phyloP scores from a whole-genome alignment of 306 rosid species.

The Lathyrus tuberosus region DNA sequence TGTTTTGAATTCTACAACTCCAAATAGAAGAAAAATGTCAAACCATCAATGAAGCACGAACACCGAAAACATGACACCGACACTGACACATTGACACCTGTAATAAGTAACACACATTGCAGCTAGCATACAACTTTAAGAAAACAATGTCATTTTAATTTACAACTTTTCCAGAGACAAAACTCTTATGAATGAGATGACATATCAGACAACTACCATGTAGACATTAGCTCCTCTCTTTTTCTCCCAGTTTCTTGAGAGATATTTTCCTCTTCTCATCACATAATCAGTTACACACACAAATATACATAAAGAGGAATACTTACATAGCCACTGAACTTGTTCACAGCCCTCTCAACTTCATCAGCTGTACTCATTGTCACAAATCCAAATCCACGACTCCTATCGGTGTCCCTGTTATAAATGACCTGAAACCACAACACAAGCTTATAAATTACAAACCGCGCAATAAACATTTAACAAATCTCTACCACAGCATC shows the following conservation, averaged over 20 bases:
- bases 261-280: background rate
- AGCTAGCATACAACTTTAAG: no score
- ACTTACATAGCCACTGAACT: slow-evolving; percentile 77
- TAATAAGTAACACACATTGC: no score
- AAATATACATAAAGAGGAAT: background rate
- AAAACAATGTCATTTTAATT: no score
- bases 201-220: background rate
- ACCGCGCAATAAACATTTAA: background rate
- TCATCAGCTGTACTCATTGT: slow-evolving; percentile 86
- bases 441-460: background rate
- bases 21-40: background rate
- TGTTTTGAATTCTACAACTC: background rate
- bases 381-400: slow-evolving; percentile 96
- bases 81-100: no score
- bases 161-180: background rate
- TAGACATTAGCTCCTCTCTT: background rate
- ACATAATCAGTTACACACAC: background rate
- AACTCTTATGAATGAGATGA: background rate
- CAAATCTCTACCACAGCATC: background rate
- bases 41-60: background rate
- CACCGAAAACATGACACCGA: no score
- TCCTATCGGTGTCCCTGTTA: slow-evolving; percentile 74
- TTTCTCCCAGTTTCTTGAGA: background rate
- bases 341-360: slow-evolving; percentile 76
- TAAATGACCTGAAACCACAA: slow-evolving; percentile 71